Evolutionary conservation across 768 basidiomycete genomes (phyloP), one percentile per base, ranked within the genome.

Genomic region (Podaxis sp.): DNA sequence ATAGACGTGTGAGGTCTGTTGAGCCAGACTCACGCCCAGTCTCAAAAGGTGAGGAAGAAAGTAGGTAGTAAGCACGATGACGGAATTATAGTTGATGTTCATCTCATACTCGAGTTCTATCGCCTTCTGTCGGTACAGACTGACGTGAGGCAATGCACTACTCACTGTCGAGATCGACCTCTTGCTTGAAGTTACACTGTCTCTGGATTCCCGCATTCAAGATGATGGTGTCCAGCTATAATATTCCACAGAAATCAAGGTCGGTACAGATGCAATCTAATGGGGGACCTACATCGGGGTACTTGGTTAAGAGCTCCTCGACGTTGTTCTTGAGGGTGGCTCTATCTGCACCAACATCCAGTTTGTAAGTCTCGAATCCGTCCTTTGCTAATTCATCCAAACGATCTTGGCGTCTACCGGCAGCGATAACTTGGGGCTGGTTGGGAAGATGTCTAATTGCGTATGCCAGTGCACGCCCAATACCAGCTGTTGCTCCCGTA

Each of bases 121-220:
- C n/a, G 32, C 27, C 27, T 47, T 27, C 32, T 25, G 38, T 32
- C 5, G 44, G 16, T 47, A n/a, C 38, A 18, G 37, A 13, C 9
- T n/a, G 6, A 21, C 7, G 40, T 44, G 16, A 21, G 50, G 9
- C 23, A 38, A 35, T 14, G 53, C 6, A 13, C 11, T 64, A 73
- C 66, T 70, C 78, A 53, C 75, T 76, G 55, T 82, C 70, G 23
- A 81, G 62, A 59, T 82, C 71, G 44, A 81, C 66, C 5, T 69
- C 70, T 56, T 79, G 73, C 28, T 68, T 77, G 66, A 85, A 82
- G 64, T 80, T 64, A 27, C 79, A 71, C 27, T 77, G 65, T 61
- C 79, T 77, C 66, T 87, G 85, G 7, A 86, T 69, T 0, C 84
- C 84, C 1, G 84, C 80, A 27, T 77, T 73, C 48, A 86, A 72